Conservation (phyloP, 768 basidiomycete species). For the Auricularia sp. region DNA sequence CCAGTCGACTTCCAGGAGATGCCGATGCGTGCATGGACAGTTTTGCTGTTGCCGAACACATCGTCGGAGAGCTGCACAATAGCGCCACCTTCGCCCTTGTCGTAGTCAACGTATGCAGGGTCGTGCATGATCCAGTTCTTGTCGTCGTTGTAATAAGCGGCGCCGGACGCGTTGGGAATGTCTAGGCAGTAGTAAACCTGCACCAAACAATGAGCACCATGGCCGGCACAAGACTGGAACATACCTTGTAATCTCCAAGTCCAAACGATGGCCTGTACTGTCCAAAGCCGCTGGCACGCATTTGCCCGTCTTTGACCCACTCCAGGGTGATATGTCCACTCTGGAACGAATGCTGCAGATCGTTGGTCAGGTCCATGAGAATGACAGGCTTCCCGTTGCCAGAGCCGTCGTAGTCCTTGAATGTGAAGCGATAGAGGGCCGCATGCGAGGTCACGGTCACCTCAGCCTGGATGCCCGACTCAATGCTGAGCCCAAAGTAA, state of each 20-base stretch:
- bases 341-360: conserved; percentile 10
- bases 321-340: conserved; percentile 1
- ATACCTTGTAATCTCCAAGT: conserved; percentile 9
- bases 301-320: not conserved
- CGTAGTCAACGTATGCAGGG: not conserved
- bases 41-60: not conserved
- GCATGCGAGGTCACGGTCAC: conserved; percentile 12
- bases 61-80: not conserved
- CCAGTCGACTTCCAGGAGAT: conserved; percentile 11
- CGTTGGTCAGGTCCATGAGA: conserved; percentile 9
- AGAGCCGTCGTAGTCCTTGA: not conserved
- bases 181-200: conserved; percentile 5
- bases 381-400: conserved; percentile 3
- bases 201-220: too few species aligned
- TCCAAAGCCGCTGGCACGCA: conserved; percentile 9
- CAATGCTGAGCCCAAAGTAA: not conserved
- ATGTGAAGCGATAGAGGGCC: conserved; percentile 11
- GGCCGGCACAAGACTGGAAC: not conserved
- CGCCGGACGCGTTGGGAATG: not conserved
- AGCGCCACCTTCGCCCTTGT: not conserved
- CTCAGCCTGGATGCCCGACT: conserved; percentile 8
- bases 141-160: conserved; percentile 1
- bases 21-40: conserved; percentile 9
- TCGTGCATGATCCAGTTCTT: not conserved
- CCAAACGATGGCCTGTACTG: conserved; percentile 10